Base-by-base conservation (phyloP, 768 basidiomycete genomes). In the Termitomyces sp. region DNA sequence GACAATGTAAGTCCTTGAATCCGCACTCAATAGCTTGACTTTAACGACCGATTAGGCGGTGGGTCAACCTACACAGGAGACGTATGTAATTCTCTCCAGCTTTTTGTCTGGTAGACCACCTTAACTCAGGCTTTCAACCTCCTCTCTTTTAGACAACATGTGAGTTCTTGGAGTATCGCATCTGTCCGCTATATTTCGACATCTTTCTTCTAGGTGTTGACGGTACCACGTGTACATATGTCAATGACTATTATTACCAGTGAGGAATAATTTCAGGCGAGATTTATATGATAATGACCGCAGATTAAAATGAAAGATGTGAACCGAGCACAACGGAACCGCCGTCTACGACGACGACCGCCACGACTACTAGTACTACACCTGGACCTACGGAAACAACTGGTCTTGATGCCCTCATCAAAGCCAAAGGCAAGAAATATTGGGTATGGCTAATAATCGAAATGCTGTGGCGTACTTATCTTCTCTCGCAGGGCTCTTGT, bases 361-460 rank as follows among this genome's bases (percentile, higher is more conserved):
- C 18, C 2, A 49, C 34, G 12, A 37, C 50, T 26, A 39, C 51
- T 5, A 51, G 36, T 28, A 52, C 33, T 24, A 24, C 36, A 20
- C 26, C 37, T 52, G 51, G 37, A 20, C 51, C 51, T 18, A 2
- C 2, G 51, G 37, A 8, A 28, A 51, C 37, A 5, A 15, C 26
- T 18, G 51, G 51, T 28, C 51, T 52, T 6, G 37, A 52, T 41
- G 51, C 37, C 18, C 51, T 1, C 20, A 41, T 52, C 18, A 39
- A 52, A 28, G 36, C 37, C 12, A 52, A 52, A 39, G 51, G 51
- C 51, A 52, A 52, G 37, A 52, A 52, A 41, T 52, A 52, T 20
- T 52, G 51, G 51, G 51, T 52, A 28, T 33, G 10, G 16, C n/a
- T 1, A 20, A 39, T 2, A 4, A 5, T 8, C 15, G 7, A 7